Base-by-base conservation (phyloP, 108 stramenopile species). In the Conticribra guillardii region DNA sequence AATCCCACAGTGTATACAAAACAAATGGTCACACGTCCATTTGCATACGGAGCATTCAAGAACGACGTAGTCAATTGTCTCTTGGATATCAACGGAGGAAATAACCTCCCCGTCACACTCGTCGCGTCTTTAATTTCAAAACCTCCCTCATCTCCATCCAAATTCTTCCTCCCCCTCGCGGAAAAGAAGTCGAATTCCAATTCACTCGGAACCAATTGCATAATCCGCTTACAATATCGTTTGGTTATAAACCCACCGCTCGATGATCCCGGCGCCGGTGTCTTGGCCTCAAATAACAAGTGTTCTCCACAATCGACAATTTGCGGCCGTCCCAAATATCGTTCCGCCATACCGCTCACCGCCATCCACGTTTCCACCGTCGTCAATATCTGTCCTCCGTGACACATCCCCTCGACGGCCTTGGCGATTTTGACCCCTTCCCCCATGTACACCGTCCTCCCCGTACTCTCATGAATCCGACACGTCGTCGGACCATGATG, bases 331-430 rank as follows among this genome's bases (percentile, higher is more conserved):
- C 64, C 71, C 8, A 79, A 47, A 51, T 69, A 69, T 31, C 64
- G 26, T 22, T 74, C 57, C 15, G 63, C 57, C 64, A 66, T 60
- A 17, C 64, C 71, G 34, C 55, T 31, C 0, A 57, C 77, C 24
- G 71, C 55, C 44, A 57, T 66, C 71, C 71, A 79, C 3, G 73
- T 61, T 28, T 79, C 78, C 24, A 72, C 52, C 1, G 78, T 79
- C 1, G 58, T 74, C 56, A 79, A 49, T 21, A 80, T 80, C 60
- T 80, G 79, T 22, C 79, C 79, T 18, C 79, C 79, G 30, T 75
- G 69, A 55, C 69, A 64, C 60, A 80, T 32, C 7, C 68, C 26
- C 30, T 75, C 74, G 23, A 75, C 53, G 0, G 73, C 45, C 26
- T 80, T 75, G 59, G 68, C 73, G 37, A 75, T 70, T 28, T 75